These are phyloP conservation scores for Trichosporon coremiiforme DNA, from an alignment of 1,284 basidiomycete species.

Conservation along the genomic window DNA sequence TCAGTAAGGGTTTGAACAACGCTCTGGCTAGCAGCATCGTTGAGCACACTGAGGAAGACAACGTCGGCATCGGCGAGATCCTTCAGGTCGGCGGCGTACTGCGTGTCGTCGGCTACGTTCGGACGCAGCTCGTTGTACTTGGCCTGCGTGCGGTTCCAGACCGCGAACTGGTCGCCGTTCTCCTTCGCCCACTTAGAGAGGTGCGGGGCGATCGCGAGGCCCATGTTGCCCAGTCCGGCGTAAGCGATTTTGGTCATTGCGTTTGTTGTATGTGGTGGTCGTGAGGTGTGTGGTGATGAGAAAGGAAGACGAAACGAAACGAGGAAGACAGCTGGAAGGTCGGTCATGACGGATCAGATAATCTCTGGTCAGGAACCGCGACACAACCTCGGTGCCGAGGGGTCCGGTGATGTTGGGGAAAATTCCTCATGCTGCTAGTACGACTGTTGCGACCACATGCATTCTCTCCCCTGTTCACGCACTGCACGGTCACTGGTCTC, in stretches of 20 bases:
- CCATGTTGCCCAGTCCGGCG: constrained; percentile 47
- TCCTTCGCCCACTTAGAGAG: constrained; percentile 35
- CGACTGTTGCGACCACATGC: not conserved
- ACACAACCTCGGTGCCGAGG: not conserved
- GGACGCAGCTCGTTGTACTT: constrained; percentile 41
- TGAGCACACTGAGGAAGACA: constrained; percentile 39
- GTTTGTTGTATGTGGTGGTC: not conserved
- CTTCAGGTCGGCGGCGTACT: constrained; percentile 29
- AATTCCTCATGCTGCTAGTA: not conserved
- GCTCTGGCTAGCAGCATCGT: constrained; percentile 42
- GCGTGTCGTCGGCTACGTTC: constrained; percentile 17
- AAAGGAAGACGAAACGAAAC: not conserved
- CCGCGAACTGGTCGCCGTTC: constrained; percentile 27
- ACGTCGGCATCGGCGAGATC: constrained; percentile 36
- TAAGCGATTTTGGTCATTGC: constrained; percentile 36
- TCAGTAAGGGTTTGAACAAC: constrained; percentile 33
- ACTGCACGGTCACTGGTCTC: not conserved
- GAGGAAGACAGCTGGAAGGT: not conserved
- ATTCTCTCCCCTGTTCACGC: not conserved
- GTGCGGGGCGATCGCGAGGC: constrained; percentile 39
- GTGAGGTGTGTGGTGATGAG: not conserved
- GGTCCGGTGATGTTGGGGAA: not conserved
- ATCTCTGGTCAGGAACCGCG: not conserved
- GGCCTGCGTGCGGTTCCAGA: constrained; percentile 44
- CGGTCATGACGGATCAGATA: constrained; percentile 4